phyloP scores from a whole-genome alignment of 306 rosid genomes.

The Prunus salicina region DNA sequence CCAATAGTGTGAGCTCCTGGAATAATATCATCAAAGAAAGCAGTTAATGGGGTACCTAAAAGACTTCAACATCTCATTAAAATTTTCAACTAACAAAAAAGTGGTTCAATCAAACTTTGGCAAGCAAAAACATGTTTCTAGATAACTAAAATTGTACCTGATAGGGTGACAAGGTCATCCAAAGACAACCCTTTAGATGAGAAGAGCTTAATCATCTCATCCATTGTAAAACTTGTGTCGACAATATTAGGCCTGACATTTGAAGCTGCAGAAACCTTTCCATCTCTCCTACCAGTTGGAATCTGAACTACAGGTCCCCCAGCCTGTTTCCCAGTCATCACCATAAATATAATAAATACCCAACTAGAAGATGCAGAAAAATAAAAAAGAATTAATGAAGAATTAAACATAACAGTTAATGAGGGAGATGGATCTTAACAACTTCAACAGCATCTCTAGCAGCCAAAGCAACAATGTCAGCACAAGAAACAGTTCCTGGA shows the following conservation, averaged over 20 bases:
- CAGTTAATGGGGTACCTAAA: background rate
- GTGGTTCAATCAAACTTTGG: too few species aligned
- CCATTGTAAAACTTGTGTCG: slow-evolving; percentile 76
- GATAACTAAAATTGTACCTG: slow-evolving; percentile 40
- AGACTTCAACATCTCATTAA: background rate
- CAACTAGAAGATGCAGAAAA: background rate
- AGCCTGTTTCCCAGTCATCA: slow-evolving; percentile 41
- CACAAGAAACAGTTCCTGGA: slow-evolving; percentile 84
- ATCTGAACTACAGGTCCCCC: slow-evolving; percentile 75
- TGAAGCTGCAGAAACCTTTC: slow-evolving; percentile 65
- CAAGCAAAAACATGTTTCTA: background rate
- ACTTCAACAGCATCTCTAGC: slow-evolving; percentile 90
- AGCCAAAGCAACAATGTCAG: slow-evolving; percentile 82
- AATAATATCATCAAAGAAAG: background rate
- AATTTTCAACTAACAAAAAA: too few species aligned
- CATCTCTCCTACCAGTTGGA: slow-evolving; percentile 84
- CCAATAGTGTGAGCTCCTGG: slow-evolving; percentile 92
- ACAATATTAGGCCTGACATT: slow-evolving; percentile 84
- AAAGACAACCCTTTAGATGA: slow-evolving; percentile 70
- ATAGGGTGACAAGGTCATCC: slow-evolving; percentile 75
- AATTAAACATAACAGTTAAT: slow-evolving; percentile 3
- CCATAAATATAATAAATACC: background rate
- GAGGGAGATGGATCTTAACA: slow-evolving; percentile 31
- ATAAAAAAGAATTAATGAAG: background rate
- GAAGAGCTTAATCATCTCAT: slow-evolving; percentile 69